phyloP scores from a whole-genome alignment of 352 stramenopile species.

The Peronospora belbahrii region DNA sequence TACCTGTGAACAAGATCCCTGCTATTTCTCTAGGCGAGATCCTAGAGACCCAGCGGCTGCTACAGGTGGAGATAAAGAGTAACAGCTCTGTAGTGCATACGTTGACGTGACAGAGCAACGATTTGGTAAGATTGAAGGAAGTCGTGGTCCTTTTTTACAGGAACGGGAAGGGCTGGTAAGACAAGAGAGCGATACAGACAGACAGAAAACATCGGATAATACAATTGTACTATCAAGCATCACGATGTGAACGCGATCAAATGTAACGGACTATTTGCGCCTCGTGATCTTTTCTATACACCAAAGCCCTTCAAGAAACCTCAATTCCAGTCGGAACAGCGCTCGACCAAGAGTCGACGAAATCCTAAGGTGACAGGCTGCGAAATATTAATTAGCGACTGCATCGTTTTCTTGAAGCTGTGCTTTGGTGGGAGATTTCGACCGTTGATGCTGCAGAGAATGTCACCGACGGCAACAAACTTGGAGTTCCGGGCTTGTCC shows the following conservation, averaged over 20 bases:
- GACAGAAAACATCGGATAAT: too few relatives aligned
- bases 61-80: conserved; percentile 62
- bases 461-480: conserved; percentile 33
- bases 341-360: conserved; percentile 29
- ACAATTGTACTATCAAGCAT: too few relatives aligned
- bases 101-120: conserved; percentile 64
- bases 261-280: conserved; percentile 4
- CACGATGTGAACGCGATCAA: conserved; percentile 27
- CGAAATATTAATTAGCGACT: conserved; percentile 18
- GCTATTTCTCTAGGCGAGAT: conserved; percentile 69
- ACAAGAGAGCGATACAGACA: too few relatives aligned
- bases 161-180: conserved; percentile 69
- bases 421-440: conserved; percentile 19
- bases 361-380: conserved; percentile 38
- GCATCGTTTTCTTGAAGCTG: conserved; percentile 35
- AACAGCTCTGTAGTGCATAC: conserved; percentile 67
- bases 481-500: conserved; percentile 28
- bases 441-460: conserved; percentile 35
- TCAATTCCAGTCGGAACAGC: conserved; percentile 8
- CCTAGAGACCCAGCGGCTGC: conserved; percentile 50
- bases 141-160: conserved; percentile 82
- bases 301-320: background rate
- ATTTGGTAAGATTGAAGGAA: conserved; percentile 79
- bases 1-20: conserved; percentile 63
- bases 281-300: background rate